Evolutionary conservation across 208 protist genomes (phyloP).

Genomic region (Trypanosoma rangeli): DNA sequence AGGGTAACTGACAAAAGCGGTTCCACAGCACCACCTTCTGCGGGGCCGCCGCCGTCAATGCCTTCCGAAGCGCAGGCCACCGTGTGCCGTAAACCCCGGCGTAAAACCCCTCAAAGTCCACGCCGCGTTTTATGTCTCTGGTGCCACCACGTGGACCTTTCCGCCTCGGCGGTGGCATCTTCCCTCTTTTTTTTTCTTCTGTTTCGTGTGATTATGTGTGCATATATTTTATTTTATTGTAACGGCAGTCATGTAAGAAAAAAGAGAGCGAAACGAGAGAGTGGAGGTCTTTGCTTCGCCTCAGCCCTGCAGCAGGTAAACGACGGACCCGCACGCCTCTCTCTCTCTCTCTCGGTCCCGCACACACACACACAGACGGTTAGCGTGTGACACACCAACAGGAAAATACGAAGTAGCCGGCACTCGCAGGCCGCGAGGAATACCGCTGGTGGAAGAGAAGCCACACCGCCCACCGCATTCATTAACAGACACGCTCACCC

Average conservation of each 20-base stretch:
- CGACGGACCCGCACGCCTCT: not conserved
- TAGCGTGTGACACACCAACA: not conserved
- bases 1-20: constrained; percentile 75
- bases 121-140: constrained; percentile 3
- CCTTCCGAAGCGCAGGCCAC: constrained; percentile 58
- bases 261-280: not conserved
- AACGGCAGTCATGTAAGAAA: not conserved
- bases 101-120: constrained; percentile 77
- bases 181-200: not conserved
- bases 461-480: constrained; percentile 2
- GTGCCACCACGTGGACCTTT: not conserved
- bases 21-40: constrained; percentile 79
- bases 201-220: not conserved
- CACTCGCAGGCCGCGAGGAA: not conserved
- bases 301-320: not conserved
- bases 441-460: not conserved
- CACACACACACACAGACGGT: not conserved
- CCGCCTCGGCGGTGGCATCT: constrained; percentile 15
- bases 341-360: not conserved
- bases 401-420: not conserved
- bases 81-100: constrained; percentile 63
- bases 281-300: not conserved
- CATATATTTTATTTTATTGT: not conserved
- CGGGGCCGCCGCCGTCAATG: constrained; percentile 37
- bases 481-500: not conserved